These are phyloP conservation scores for Colletotrichum viniferum DNA, from an alignment of 2,329 filamentous ascomycete genomes.

Conservation along the genomic window DNA sequence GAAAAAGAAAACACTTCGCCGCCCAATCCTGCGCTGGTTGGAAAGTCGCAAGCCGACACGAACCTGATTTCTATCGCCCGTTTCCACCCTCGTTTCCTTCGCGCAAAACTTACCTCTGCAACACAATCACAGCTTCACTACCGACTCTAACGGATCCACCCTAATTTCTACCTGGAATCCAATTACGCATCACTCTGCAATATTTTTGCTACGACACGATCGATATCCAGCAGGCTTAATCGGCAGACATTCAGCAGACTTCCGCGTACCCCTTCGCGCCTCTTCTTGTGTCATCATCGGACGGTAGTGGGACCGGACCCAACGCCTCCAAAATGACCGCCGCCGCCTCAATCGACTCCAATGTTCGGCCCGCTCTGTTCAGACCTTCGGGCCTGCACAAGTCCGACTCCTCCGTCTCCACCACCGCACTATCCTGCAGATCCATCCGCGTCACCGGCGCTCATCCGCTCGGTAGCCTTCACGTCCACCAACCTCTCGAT, in stretches of 20 bases:
- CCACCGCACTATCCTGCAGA: conserved; percentile 26
- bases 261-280: background rate
- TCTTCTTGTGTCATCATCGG: background rate
- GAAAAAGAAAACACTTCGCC: background rate
- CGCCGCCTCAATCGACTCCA: conserved; percentile 17
- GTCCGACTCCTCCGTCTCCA: conserved; percentile 41
- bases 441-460: conserved; percentile 44
- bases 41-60: background rate
- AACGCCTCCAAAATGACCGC: conserved; percentile 8
- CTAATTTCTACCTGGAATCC: background rate
- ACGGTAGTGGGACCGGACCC: background rate
- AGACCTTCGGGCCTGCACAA: conserved; percentile 32
- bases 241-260: background rate
- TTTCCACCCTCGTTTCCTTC: background rate
- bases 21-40: background rate
- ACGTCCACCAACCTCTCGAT: conserved; percentile 36
- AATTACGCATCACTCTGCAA: background rate
- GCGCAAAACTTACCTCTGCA: background rate
- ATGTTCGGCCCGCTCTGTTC: conserved; percentile 17
- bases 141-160: background rate
- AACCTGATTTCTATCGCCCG: background rate
- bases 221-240: background rate
- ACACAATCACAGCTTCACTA: background rate
- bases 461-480: conserved; percentile 47
- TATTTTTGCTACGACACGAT: background rate